Percentiles rank a stretch among this genome's conserved stretches.
Evolutionary conservation across 768 basidiomycete species (phyloP).

Genomic region (Neoboletus brunneissimus): DNA sequence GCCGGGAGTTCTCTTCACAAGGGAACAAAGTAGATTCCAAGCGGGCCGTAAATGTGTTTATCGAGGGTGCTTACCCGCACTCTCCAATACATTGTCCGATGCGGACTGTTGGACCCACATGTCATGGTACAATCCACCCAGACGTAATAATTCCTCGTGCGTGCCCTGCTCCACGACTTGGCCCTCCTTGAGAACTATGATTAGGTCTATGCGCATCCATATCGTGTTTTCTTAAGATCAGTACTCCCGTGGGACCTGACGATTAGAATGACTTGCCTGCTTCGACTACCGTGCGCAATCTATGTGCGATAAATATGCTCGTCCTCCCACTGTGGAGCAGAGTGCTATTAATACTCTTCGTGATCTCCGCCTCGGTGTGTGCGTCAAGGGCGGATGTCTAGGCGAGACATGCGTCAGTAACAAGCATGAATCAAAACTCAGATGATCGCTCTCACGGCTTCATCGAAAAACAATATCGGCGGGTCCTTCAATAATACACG

Average conservation of each 20-base stretch:
- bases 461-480: slow-evolving; percentile 95
- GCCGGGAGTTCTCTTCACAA: not conserved
- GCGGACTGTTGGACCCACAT: slow-evolving; percentile 82
- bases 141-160: slow-evolving; percentile 78
- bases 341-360: slow-evolving; percentile 86
- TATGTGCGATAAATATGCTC: slow-evolving; percentile 95
- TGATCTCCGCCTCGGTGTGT: slow-evolving; percentile 91
- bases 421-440: not conserved
- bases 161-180: slow-evolving; percentile 90
- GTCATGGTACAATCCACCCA: slow-evolving; percentile 67
- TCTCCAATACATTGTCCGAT: slow-evolving; percentile 27
- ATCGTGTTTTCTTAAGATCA: not conserved
- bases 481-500: slow-evolving; percentile 92
- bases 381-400: slow-evolving; percentile 96
- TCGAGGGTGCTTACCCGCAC: slow-evolving; percentile 2
- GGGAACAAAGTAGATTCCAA: not conserved
- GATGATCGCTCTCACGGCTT: slow-evolving; percentile 67
- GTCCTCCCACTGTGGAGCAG: slow-evolving; percentile 79
- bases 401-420: not conserved
- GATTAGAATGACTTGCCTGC: slow-evolving; percentile 53
- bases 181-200: slow-evolving; percentile 93
- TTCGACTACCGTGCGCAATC: slow-evolving; percentile 85
- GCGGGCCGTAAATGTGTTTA: not conserved
- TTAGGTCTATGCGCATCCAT: slow-evolving; percentile 56
- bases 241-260: not conserved